These are phyloP conservation scores for Conoideocrella luteorostrata DNA, from an alignment of 2,329 filamentous ascomycete genomes.

Conservation along the genomic window DNA sequence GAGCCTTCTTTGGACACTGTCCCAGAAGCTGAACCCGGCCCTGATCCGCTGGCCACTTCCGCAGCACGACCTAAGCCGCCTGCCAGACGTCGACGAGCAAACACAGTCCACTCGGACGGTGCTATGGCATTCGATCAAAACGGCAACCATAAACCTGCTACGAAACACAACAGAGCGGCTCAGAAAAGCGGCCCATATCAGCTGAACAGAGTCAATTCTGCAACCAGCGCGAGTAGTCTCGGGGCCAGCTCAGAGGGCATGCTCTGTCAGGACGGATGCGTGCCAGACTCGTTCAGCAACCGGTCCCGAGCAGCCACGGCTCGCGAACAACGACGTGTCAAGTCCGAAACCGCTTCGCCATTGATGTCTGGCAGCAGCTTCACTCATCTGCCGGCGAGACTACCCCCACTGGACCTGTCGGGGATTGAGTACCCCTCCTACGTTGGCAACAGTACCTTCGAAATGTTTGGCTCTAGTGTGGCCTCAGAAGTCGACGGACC, in stretches of 20 bases:
- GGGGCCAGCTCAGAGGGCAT: conserved; percentile 36
- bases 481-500: conserved; percentile 48
- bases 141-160: conserved; percentile 56
- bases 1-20: conserved; percentile 55
- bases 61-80: conserved; percentile 33
- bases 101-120: conserved; percentile 56
- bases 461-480: conserved; percentile 43
- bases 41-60: conserved; percentile 27
- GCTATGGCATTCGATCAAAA: conserved; percentile 55
- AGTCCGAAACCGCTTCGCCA: conserved; percentile 57
- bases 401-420: conserved; percentile 55
- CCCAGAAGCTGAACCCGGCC: conserved; percentile 56
- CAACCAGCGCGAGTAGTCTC: conserved; percentile 46
- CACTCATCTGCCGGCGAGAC: conserved; percentile 43
- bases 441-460: conserved; percentile 40
- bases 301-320: conserved; percentile 31
- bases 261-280: conserved; percentile 30
- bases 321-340: conserved; percentile 46
- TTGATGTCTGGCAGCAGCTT: conserved; percentile 45
- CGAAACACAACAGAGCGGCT: conserved; percentile 54
- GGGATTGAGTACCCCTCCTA: conserved; percentile 45
- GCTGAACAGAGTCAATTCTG: conserved; percentile 51
- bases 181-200: conserved; percentile 59
- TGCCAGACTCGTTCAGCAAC: conserved; percentile 24
- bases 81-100: conserved; percentile 49